Evolutionary conservation across 2,329 filamentous ascomycete genomes (phyloP).

Genomic region (Boeremia lycopersici): DNA sequence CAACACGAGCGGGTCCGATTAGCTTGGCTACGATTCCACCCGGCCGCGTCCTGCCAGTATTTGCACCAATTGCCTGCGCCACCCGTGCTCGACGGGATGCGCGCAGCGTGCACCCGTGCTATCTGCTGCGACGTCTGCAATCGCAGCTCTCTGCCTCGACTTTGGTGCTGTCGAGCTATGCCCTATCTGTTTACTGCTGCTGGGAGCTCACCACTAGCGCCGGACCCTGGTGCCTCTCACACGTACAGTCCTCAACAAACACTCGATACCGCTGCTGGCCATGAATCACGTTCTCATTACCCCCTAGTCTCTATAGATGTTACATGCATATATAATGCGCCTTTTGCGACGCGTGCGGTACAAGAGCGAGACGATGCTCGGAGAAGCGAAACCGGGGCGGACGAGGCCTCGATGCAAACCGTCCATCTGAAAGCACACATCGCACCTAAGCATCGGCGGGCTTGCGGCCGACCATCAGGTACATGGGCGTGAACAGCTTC

Average conservation of each 20-base stretch:
- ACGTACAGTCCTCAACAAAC: neutral
- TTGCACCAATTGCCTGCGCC: neutral
- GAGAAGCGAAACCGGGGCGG: slow-evolving; percentile 22
- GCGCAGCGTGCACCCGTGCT: neutral
- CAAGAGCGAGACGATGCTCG: slow-evolving; percentile 23
- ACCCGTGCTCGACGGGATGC: neutral
- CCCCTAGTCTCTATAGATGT: slow-evolving; percentile 27
- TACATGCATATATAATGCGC: slow-evolving; percentile 35
- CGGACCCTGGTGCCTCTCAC: slow-evolving; percentile 5
- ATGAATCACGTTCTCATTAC: slow-evolving; percentile 31
- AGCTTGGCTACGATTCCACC: slow-evolving; percentile 14
- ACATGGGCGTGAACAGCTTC: slow-evolving; percentile 98
- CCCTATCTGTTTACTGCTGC: no score
- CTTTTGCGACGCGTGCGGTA: slow-evolving; percentile 21
- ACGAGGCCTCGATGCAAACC: slow-evolving; percentile 20
- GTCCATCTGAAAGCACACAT: slow-evolving; percentile 22
- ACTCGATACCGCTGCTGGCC: neutral
- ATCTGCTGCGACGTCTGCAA: no score
- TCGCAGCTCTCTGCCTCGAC: no score
- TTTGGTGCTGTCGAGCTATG: no score
- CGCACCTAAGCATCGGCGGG: slow-evolving; percentile 54
- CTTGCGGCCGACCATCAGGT: slow-evolving; percentile 93
- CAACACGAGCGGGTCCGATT: neutral
- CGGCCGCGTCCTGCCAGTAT: neutral
- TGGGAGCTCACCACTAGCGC: no score